phyloP scores from a whole-genome alignment of 2,329 filamentous ascomycete species.

The Scedosporium apiospermum region DNA sequence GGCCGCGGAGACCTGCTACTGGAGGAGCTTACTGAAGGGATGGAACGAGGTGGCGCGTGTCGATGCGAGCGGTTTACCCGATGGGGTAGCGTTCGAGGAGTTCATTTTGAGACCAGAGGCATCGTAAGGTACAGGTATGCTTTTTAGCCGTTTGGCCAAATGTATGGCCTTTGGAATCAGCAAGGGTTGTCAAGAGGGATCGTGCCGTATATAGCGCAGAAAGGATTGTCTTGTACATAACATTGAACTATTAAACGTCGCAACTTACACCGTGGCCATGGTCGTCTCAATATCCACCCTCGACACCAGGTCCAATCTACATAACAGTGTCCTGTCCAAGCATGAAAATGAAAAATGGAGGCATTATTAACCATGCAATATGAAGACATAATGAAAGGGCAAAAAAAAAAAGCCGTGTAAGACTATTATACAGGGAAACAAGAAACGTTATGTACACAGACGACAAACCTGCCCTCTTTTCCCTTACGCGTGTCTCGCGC shows the following conservation, averaged over 20 bases:
- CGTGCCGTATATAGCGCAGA: not conserved
- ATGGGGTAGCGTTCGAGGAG: constrained; percentile 28
- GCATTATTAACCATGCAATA: not conserved
- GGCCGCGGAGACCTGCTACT: constrained; percentile 44
- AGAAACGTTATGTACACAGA: not conserved
- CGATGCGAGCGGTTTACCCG: constrained; percentile 24
- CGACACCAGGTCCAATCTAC: not conserved
- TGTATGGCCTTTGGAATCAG: too few relatives aligned
- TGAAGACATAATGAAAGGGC: not conserved
- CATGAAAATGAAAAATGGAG: not conserved
- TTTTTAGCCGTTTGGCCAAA: too few relatives aligned
- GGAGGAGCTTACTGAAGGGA: constrained; percentile 36
- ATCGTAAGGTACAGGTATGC: not conserved
- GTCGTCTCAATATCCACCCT: not conserved
- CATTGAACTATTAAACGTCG: not conserved
- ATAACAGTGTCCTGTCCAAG: too few relatives aligned
- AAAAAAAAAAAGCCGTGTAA: not conserved
- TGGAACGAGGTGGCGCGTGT: constrained; percentile 33
- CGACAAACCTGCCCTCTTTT: not conserved
- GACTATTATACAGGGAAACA: not conserved
- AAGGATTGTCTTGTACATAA: not conserved
- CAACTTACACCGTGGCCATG: not conserved
- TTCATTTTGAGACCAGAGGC: constrained; percentile 15
- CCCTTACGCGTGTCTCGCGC: constrained; percentile 39
- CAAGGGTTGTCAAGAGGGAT: too few relatives aligned